Evolutionary conservation across 305 asterid species (phyloP).

Genomic region (Fraxinus ornus): DNA sequence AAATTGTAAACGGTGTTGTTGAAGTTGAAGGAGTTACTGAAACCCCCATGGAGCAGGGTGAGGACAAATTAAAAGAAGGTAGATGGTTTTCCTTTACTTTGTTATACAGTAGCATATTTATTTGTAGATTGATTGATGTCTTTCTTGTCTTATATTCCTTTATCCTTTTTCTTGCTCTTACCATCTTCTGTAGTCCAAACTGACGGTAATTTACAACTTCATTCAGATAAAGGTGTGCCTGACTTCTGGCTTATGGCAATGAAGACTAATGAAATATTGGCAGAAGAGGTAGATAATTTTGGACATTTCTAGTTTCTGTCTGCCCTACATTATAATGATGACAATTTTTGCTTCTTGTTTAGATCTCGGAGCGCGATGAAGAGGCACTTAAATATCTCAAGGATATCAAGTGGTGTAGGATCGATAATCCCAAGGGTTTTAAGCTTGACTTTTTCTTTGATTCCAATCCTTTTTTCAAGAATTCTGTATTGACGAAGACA

Average conservation of each 20-base stretch:
- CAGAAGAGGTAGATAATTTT: slow-evolving; percentile 55
- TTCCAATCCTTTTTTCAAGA: slow-evolving; percentile 72
- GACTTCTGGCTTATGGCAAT: slow-evolving; percentile 74
- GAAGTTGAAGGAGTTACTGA: slow-evolving; percentile 70
- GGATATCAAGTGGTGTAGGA: slow-evolving; percentile 70
- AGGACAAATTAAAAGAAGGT: slow-evolving; percentile 49
- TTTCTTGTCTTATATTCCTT: not conserved
- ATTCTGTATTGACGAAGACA: slow-evolving; percentile 58
- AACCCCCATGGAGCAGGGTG: slow-evolving; percentile 34
- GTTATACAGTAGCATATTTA: not conserved
- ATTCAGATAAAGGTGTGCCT: slow-evolving; percentile 72
- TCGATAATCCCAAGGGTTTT: slow-evolving; percentile 71
- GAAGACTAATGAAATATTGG: slow-evolving; percentile 62
- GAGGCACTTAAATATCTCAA: slow-evolving; percentile 63
- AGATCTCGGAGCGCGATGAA: slow-evolving; percentile 79
- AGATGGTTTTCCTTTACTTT: not conserved
- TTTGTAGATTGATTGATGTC: not conserved
- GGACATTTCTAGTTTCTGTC: not conserved
- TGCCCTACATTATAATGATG: slow-evolving; percentile 16
- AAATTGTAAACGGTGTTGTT: slow-evolving; percentile 67
- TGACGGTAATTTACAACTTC: not conserved
- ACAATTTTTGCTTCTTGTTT: slow-evolving; percentile 7
- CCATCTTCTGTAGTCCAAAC: not conserved
- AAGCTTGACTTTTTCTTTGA: slow-evolving; percentile 77
- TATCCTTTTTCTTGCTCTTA: not conserved